Evolutionary conservation across 495 filamentous ascomycete genomes (phyloP).

Genomic region (Aspergillus sparsus): DNA sequence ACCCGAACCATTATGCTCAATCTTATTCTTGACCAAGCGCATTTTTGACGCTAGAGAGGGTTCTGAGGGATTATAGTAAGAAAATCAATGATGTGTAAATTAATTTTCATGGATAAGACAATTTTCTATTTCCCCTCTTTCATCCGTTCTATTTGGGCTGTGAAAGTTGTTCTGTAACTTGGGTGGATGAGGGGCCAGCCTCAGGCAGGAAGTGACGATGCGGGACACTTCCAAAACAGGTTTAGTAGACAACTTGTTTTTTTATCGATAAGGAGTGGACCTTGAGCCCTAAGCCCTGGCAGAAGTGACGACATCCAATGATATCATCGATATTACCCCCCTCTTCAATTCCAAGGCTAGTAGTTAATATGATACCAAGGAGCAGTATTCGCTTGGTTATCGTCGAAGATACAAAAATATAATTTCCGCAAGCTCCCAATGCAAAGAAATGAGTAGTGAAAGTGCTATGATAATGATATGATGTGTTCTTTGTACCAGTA

Average conservation of each 20-base stretch:
- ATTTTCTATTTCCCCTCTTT: no score
- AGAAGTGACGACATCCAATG: background rate
- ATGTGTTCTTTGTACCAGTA: no score
- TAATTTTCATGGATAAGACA: no score
- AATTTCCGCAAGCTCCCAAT: no score
- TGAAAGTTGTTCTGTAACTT: constrained; percentile 10
- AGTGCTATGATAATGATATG: no score
- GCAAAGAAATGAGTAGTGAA: no score
- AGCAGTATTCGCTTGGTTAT: no score
- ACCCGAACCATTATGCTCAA: constrained; percentile 76
- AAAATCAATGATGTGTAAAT: background rate
- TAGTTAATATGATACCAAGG: background rate
- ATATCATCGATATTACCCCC: background rate
- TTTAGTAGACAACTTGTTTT: constrained; percentile 9
- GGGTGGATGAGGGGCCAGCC: background rate
- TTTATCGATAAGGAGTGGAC: constrained; percentile 30
- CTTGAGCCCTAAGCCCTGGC: constrained; percentile 28
- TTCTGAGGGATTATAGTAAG: background rate
- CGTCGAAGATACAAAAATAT: no score
- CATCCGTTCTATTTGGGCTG: background rate
- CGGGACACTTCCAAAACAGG: constrained; percentile 20
- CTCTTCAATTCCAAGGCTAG: background rate
- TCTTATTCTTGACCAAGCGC: constrained; percentile 70
- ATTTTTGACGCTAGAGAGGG: constrained; percentile 40
- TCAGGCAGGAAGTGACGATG: constrained; percentile 20